Conservation (phyloP, 176 grass and related monocot genomes). For the Bothriochloa decipiens region DNA sequence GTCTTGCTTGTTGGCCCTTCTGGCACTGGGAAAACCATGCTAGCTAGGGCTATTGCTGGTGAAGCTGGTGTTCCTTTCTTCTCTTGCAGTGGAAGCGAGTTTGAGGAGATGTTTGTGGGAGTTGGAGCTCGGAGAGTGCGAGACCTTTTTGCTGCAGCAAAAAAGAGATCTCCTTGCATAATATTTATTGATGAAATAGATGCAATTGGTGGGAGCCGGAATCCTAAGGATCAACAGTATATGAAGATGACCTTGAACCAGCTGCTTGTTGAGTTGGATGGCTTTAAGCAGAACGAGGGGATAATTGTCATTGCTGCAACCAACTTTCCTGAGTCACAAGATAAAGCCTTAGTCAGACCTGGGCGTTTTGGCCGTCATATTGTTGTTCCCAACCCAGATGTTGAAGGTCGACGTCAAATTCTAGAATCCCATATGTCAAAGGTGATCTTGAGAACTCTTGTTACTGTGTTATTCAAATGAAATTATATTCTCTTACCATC, state of each 20-base stretch:
- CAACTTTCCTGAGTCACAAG: constrained; percentile 92
- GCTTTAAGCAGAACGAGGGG: constrained; percentile 98
- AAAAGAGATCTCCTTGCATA: constrained; percentile 94
- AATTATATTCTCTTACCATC: constrained; percentile 33
- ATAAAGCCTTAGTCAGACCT: constrained; percentile 98
- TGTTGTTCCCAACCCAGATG: constrained; percentile 98
- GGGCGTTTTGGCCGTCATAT: constrained; percentile 97
- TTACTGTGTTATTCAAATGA: constrained; percentile 18
- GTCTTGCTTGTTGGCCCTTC: constrained; percentile 96
- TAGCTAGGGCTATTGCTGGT: constrained; percentile 97
- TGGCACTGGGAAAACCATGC: constrained; percentile 98
- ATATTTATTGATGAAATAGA: constrained; percentile 99
- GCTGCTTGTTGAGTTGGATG: constrained; percentile 96
- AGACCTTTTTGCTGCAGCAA: constrained; percentile 88
- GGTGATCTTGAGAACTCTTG: constrained; percentile 49
- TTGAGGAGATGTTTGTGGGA: constrained; percentile 99
- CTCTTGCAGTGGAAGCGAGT: constrained; percentile 96
- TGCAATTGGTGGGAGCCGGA: constrained; percentile 96
- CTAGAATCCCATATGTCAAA: constrained; percentile 93
- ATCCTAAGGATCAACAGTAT: constrained; percentile 98
- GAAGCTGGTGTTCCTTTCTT: constrained; percentile 99
- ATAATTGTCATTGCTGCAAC: constrained; percentile 99
- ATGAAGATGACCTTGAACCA: constrained; percentile 99
- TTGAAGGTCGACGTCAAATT: constrained; percentile 95
- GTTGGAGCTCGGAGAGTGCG: constrained; percentile 93